A percentile compares a stretch with the other conserved stretches of the same genome.
These are phyloP conservation scores for Gossypium trilobum DNA, from an alignment of 441 rosid species.

Conservation along the genomic window DNA sequence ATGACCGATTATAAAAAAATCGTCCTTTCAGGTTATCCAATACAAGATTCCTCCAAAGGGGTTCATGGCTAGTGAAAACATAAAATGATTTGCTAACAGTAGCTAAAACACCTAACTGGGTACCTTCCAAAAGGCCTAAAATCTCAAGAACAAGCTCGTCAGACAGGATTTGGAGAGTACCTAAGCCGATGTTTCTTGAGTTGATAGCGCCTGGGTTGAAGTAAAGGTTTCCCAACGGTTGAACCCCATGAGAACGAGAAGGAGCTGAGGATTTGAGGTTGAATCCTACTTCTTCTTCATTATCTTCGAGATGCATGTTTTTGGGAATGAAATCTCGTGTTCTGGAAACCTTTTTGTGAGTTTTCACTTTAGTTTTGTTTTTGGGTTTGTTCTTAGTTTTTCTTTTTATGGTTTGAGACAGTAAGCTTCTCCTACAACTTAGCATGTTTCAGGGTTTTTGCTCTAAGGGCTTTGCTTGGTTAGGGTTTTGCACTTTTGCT, in stretches of 20 bases:
- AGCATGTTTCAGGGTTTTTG: slow-evolving; percentile 30
- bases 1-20: slow-evolving; percentile 53
- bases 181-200: slow-evolving; percentile 72
- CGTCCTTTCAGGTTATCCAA: slow-evolving; percentile 50
- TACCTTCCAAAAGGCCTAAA: slow-evolving; percentile 49
- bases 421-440: slow-evolving; percentile 24
- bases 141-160: slow-evolving; percentile 84
- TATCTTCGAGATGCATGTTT: slow-evolving; percentile 21
- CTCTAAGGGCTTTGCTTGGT: background rate
- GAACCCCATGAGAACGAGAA: slow-evolving; percentile 59
- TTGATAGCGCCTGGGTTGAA: slow-evolving; percentile 44
- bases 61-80: slow-evolving; percentile 64
- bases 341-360: slow-evolving; percentile 9
- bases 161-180: slow-evolving; percentile 51
- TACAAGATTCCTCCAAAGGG: slow-evolving; percentile 82
- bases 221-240: slow-evolving; percentile 81
- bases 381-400: slow-evolving; percentile 14
- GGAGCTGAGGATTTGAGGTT: slow-evolving; percentile 49
- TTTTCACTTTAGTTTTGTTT: slow-evolving; percentile 18
- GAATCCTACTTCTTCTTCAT: slow-evolving; percentile 47
- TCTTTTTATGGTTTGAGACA: slow-evolving; percentile 28
- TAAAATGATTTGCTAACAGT: slow-evolving; percentile 66
- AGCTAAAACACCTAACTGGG: slow-evolving; percentile 59
- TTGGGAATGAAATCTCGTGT: slow-evolving; percentile 12
- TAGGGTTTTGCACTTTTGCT: slow-evolving; percentile 3